These are phyloP conservation scores for Malassezia obtusa DNA, from an alignment of 1,284 basidiomycete genomes.

Conservation along the genomic window DNA sequence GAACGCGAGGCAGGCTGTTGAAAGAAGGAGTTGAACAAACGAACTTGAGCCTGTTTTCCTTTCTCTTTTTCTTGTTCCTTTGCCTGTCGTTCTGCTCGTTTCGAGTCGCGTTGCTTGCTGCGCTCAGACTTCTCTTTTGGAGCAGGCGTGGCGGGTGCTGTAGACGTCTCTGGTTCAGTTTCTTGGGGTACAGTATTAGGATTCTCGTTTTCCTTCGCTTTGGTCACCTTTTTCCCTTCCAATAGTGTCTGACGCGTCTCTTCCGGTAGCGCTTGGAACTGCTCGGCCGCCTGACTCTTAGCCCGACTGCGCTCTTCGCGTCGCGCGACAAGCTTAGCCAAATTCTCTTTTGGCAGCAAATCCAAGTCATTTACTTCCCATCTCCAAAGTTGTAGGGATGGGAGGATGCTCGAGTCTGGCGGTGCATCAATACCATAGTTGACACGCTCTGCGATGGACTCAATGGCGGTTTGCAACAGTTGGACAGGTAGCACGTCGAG, in stretches of 20 bases:
- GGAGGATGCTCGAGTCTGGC: not conserved
- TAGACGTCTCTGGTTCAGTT: not conserved
- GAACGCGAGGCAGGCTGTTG: conserved; percentile 23
- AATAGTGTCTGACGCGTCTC: conserved; percentile 24
- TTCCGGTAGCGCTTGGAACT: conserved; percentile 21
- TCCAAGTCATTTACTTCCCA: conserved; percentile 67
- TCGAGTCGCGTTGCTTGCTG: conserved; percentile 19
- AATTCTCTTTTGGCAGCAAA: conserved; percentile 62
- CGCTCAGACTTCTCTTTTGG: conserved; percentile 19
- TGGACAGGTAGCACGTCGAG: conserved; percentile 20
- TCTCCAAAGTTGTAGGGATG: conserved; percentile 62
- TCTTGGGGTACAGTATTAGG: not conserved
- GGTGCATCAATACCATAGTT: conserved; percentile 35
- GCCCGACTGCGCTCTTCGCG: conserved; percentile 61
- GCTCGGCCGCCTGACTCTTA: conserved; percentile 17
- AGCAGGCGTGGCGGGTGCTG: conserved; percentile 21
- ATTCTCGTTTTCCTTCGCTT: not conserved
- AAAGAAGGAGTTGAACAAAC: conserved; percentile 50
- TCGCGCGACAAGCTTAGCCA: conserved; percentile 60
- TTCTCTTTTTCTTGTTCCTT: conserved; percentile 45
- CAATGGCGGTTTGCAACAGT: conserved; percentile 25
- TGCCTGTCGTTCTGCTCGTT: not conserved
- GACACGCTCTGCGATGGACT: conserved; percentile 25
- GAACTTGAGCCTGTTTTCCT: conserved; percentile 30
- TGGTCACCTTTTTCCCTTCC: conserved; percentile 14